Evolutionary conservation across 768 basidiomycete genomes (phyloP), one percentile per base, ranked within the genome.

Genomic region (Podaxis sp.): DNA sequence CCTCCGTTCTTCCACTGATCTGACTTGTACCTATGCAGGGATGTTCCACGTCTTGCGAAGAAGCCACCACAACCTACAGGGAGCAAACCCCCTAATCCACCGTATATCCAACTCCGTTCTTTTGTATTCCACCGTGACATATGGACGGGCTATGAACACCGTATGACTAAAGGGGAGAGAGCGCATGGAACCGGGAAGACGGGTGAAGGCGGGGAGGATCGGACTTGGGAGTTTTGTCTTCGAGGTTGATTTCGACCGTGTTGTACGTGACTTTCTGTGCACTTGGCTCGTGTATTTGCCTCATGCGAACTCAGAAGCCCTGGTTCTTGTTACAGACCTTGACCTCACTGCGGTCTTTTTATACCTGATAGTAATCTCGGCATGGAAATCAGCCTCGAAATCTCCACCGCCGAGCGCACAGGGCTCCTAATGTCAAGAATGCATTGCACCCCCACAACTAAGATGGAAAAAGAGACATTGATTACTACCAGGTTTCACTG

Each of bases 91-190:
- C 74, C 77, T n/a, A 90, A 89, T 70, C 90, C 92, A 4, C 76
- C 73, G 4, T 99, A 90, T 71, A 81, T 73, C 2, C 80, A 90
- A 11, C 72, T 94, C 17, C 84, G 92, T 30, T 96, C 94, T 0
- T 98, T 96, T 73, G 78, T 73, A 17, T 98, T 99, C 71, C 77
- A 86, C 46, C 80, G 91, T 46, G 72, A 73, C 10, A 65, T 77
- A 0, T 99, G 94, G 87, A 84, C 83, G 53, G 94, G 93, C 1
- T 99, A 98, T 68, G 89, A 89, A 67, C 96, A 99, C 72, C 80
- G 93, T n/a, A 90, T 96, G 87, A 97, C 96, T 2, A 90, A 95
- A 70, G 96, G 96, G 4, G 93, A 84, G 77, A 81, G 84, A 72
- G 91, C 73, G 0, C 83, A 83, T 70, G 88, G 85, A 30, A 83